phyloP scores from a whole-genome alignment of 768 basidiomycete genomes.

The Psilocybe subaeruginosa region DNA sequence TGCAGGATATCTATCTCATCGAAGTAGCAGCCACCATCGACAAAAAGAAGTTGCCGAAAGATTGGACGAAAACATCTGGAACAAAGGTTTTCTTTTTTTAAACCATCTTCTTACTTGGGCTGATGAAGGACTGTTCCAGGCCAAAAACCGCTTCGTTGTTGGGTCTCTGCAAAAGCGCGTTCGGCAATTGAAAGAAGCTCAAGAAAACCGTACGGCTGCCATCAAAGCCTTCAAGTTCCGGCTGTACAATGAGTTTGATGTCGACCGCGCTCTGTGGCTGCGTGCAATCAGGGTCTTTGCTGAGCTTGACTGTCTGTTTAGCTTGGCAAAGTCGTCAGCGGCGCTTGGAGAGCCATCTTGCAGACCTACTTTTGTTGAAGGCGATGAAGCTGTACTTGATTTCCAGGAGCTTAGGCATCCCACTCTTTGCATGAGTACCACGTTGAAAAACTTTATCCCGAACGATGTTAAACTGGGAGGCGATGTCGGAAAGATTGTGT shows the following conservation, averaged over 20 bases:
- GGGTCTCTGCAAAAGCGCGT: constrained; percentile 72
- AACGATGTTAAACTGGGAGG: constrained; percentile 90
- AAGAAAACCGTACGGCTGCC: constrained; percentile 80
- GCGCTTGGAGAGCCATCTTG: constrained; percentile 95
- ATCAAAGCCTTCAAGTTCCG: constrained; percentile 85
- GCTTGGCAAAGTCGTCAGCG: constrained; percentile 85
- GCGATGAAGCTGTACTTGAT: constrained; percentile 77
- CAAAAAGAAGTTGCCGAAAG: constrained; percentile 62
- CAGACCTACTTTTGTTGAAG: constrained; percentile 85
- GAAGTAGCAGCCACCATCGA: constrained; percentile 66
- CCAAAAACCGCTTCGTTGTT: constrained; percentile 76
- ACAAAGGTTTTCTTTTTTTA: constrained; percentile 65
- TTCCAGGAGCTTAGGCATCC: constrained; percentile 93
- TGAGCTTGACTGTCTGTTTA: constrained; percentile 96
- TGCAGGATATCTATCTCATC: constrained; percentile 88
- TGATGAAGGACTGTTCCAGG: constrained; percentile 40
- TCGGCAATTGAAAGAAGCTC: constrained; percentile 88
- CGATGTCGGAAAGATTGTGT: constrained; percentile 70
- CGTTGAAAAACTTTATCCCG: constrained; percentile 81
- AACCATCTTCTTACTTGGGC: neutral
- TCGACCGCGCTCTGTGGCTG: constrained; percentile 80
- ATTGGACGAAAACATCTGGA: constrained; percentile 80
- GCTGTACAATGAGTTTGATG: constrained; percentile 81
- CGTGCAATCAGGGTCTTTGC: constrained; percentile 85
- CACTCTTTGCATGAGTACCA: constrained; percentile 68